Conservation (phyloP, 495 filamentous ascomycete species). For the Neurospora terricola region DNA sequence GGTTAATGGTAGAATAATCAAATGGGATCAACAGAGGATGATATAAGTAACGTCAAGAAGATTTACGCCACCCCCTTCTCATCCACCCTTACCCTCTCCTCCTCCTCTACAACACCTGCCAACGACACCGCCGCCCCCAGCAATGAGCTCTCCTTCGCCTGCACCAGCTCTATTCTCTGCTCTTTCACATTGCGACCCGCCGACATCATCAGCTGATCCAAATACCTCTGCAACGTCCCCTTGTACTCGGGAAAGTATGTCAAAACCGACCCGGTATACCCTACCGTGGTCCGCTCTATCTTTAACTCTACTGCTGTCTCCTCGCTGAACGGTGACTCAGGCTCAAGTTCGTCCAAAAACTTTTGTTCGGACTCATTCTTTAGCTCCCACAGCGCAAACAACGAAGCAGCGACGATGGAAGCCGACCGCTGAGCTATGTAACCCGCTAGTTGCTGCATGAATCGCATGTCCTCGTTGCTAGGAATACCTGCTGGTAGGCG, state of each 20-base stretch:
- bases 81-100: background rate
- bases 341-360: slow-evolving; percentile 4
- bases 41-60: background rate
- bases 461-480: slow-evolving; percentile 37
- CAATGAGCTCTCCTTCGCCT: slow-evolving; percentile 51
- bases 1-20: background rate
- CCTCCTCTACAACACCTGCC: slow-evolving; percentile 7
- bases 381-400: slow-evolving; percentile 53
- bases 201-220: slow-evolving; percentile 35
- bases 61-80: background rate
- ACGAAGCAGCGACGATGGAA: slow-evolving; percentile 50
- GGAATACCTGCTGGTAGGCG: slow-evolving; percentile 11
- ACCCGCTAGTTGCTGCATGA: slow-evolving; percentile 43
- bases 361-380: slow-evolving; percentile 38
- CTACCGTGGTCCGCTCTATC: slow-evolving; percentile 34
- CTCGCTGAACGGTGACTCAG: slow-evolving; percentile 5
- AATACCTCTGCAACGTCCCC: slow-evolving; percentile 36
- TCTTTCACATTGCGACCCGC: background rate
- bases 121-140: slow-evolving; percentile 53
- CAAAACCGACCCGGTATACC: slow-evolving; percentile 56
- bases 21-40: background rate
- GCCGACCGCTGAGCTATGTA: slow-evolving; percentile 51
- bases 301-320: slow-evolving; percentile 20
- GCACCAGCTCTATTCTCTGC: slow-evolving; percentile 40
- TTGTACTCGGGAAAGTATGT: slow-evolving; percentile 54